Percentiles rank a stretch among this genome's conserved stretches.
Evolutionary conservation across 768 basidiomycete species (phyloP).

Genomic region (Auriscalpium vulgare): DNA sequence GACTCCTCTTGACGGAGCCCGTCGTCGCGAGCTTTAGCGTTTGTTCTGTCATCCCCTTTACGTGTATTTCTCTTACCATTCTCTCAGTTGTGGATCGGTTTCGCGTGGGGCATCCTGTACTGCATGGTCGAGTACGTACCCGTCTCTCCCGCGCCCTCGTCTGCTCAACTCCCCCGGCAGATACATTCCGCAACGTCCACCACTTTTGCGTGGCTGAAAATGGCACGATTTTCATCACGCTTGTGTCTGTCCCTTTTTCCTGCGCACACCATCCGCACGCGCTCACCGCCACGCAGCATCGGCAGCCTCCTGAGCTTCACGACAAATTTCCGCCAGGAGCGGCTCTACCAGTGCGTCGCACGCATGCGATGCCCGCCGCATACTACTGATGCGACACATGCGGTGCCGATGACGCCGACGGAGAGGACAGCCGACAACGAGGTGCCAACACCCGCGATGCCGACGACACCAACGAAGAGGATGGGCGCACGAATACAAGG

Average conservation of each 20-base stretch:
- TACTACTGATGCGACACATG: neutral
- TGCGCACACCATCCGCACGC: neutral
- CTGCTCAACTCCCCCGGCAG: constrained; percentile 20
- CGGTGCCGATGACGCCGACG: too few species aligned
- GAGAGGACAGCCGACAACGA: too few species aligned
- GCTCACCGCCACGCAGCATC: constrained; percentile 30
- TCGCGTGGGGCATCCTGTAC: constrained; percentile 72
- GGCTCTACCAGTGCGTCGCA: constrained; percentile 18
- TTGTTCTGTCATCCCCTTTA: constrained; percentile 15
- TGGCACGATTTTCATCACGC: constrained; percentile 51
- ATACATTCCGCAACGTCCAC: constrained; percentile 50
- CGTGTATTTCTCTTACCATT: too few species aligned
- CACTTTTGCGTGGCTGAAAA: constrained; percentile 49
- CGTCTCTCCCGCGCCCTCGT: neutral
- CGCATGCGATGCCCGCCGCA: neutral
- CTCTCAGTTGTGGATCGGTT: constrained; percentile 55
- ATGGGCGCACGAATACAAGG: too few species aligned
- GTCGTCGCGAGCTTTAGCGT: constrained; percentile 70
- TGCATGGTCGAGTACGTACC: constrained; percentile 48
- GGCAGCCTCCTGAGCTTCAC: constrained; percentile 30
- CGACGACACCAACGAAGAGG: too few species aligned
- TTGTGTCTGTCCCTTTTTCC: constrained; percentile 34
- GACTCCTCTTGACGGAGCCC: constrained; percentile 63
- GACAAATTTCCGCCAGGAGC: constrained; percentile 26
- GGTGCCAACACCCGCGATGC: too few species aligned